These are phyloP conservation scores for Candida koratica DNA, from an alignment of 805 yeast genomes.

Conservation along the genomic window DNA sequence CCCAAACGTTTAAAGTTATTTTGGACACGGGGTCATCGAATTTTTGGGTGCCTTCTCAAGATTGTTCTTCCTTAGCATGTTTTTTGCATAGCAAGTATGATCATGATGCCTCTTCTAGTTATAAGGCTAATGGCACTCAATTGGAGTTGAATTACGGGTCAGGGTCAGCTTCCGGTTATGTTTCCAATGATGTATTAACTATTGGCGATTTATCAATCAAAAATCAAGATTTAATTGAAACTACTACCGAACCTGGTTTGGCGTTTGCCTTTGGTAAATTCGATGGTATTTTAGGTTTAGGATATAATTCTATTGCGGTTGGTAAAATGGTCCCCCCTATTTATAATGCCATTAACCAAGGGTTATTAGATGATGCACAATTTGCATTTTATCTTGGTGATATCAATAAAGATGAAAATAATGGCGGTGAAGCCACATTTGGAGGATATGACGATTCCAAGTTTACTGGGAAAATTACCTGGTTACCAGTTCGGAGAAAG, in stretches of 20 bases:
- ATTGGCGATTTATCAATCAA: slow-evolving; percentile 84
- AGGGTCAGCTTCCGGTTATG: slow-evolving; percentile 88
- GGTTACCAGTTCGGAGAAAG: slow-evolving; percentile 98
- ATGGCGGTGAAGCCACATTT: slow-evolving; percentile 90
- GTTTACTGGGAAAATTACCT: slow-evolving; percentile 79
- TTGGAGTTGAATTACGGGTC: slow-evolving; percentile 89
- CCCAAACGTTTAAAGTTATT: slow-evolving; percentile 88
- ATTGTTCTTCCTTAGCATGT: slow-evolving; percentile 93
- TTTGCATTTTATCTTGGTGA: slow-evolving; percentile 92
- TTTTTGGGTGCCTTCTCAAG: slow-evolving; percentile 90
- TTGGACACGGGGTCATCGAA: slow-evolving; percentile 96
- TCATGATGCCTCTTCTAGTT: slow-evolving; percentile 75
- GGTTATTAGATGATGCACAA: slow-evolving; percentile 76
- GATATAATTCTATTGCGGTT: slow-evolving; percentile 87
- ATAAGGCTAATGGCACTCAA: slow-evolving; percentile 80
- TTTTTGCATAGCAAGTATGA: slow-evolving; percentile 90
- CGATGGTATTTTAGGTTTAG: slow-evolving; percentile 96
- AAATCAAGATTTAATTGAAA: slow-evolving; percentile 93
- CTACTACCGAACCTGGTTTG: slow-evolving; percentile 95
- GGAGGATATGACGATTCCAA: slow-evolving; percentile 86
- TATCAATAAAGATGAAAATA: slow-evolving; percentile 55
- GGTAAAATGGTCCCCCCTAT: slow-evolving; percentile 89
- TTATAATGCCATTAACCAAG: slow-evolving; percentile 80
- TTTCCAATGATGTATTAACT: slow-evolving; percentile 77
- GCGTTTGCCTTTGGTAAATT: slow-evolving; percentile 98